phyloP scores from a whole-genome alignment of 495 filamentous ascomycete species.

The Aspergillus egyptiacus region DNA sequence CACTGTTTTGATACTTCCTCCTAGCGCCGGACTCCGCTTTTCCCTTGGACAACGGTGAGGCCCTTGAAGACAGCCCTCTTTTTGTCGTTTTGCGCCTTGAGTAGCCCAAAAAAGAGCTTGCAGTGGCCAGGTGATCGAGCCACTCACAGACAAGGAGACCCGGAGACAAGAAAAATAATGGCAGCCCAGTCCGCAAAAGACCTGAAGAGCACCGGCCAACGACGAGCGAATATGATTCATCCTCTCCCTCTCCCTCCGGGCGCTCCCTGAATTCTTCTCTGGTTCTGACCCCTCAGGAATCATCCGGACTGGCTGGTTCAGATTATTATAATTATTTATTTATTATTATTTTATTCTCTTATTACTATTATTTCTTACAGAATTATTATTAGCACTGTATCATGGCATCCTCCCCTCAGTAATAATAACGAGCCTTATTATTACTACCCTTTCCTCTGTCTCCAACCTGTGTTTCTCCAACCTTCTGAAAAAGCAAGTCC shows the following conservation, averaged over 20 bases:
- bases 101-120: conserved; percentile 5
- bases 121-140: conserved; percentile 5
- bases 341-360: conserved; percentile 15
- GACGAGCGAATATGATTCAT: not conserved
- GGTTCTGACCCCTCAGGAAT: conserved; percentile 15
- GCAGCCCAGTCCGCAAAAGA: no score
- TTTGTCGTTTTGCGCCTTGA: not conserved
- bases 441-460: conserved; percentile 12
- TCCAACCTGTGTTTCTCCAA: conserved; percentile 10
- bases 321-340: conserved; percentile 15
- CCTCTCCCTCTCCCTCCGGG: conserved; percentile 3
- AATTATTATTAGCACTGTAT: conserved; percentile 16
- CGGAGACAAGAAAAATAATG: no score
- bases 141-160: conserved; percentile 1
- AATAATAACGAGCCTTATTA: conserved; percentile 17
- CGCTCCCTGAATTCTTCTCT: conserved; percentile 22
- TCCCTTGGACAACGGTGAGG: no score
- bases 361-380: conserved; percentile 11
- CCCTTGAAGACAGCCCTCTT: conserved; percentile 14
- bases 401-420: conserved; percentile 5
- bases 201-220: no score
- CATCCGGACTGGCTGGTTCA: conserved; percentile 8
- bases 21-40: conserved; percentile 26
- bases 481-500: conserved; percentile 21
- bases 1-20: no score